Percentiles rank a stretch among this genome's conserved stretches.
These are phyloP conservation scores for Spathaspora passalidarum DNA, from an alignment of 805 yeast genomes.

Conservation along the genomic window DNA sequence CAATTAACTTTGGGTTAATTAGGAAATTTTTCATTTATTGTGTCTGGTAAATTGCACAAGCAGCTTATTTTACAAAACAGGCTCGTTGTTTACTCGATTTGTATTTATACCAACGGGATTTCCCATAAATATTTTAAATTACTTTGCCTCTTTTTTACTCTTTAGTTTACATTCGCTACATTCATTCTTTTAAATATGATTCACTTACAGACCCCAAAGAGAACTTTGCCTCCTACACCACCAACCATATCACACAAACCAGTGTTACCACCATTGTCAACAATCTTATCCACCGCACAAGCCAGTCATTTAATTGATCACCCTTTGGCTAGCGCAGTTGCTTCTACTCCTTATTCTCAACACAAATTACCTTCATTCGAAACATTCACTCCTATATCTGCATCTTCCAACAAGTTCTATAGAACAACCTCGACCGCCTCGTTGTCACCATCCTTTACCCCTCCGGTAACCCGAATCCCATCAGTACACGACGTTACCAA, in stretches of 20 bases:
- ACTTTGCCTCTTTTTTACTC: neutral
- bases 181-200: slow-evolving; percentile 11
- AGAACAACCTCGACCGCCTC: neutral
- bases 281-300: slow-evolving; percentile 19
- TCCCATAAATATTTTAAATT: neutral
- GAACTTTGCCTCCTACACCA: slow-evolving; percentile 23
- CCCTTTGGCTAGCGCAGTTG: slow-evolving; percentile 2
- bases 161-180: neutral
- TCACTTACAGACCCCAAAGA: slow-evolving; percentile 34
- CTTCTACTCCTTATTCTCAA: slow-evolving; percentile 3
- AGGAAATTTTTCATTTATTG: neutral
- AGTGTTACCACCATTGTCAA: slow-evolving; percentile 40
- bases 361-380: slow-evolving; percentile 26
- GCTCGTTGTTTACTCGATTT: neutral
- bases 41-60: neutral
- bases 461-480: neutral
- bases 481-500: neutral
- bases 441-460: neutral
- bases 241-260: slow-evolving; percentile 16
- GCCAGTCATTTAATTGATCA: slow-evolving; percentile 8
- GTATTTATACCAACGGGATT: neutral
- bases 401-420: slow-evolving; percentile 6
- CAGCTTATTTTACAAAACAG: neutral
- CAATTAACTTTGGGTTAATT: neutral
- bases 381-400: slow-evolving; percentile 15